A percentile compares a stretch with the other conserved stretches of the same genome.
These are phyloP conservation scores for Pulveroboletus sp. DNA, from an alignment of 768 basidiomycete species.

Conservation along the genomic window DNA sequence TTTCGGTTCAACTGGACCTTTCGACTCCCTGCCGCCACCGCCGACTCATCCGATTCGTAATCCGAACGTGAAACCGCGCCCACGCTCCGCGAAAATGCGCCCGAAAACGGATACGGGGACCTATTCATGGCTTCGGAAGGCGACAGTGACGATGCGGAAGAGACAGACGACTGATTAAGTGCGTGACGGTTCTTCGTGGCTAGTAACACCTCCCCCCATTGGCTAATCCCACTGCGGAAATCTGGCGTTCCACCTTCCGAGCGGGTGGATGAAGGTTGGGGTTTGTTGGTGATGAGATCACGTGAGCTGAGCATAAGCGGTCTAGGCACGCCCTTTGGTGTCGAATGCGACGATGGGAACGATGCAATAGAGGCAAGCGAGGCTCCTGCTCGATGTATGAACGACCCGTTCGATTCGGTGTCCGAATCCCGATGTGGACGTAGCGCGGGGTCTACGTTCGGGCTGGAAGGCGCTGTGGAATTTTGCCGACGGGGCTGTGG, in stretches of 20 bases:
- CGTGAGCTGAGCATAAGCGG: slow-evolving; percentile 65
- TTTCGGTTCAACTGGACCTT: slow-evolving; percentile 62
- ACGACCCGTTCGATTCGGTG: slow-evolving; percentile 14
- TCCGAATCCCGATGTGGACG: slow-evolving; percentile 21
- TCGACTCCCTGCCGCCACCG: slow-evolving; percentile 39
- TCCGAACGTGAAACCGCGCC: slow-evolving; percentile 40
- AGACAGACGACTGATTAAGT: slow-evolving; percentile 54
- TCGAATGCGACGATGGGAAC: slow-evolving; percentile 31
- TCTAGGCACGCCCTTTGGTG: slow-evolving; percentile 55
- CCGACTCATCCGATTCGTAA: slow-evolving; percentile 52
- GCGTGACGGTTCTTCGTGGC: slow-evolving; percentile 33
- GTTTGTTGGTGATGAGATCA: slow-evolving; percentile 36
- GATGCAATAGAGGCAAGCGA: slow-evolving; percentile 45
- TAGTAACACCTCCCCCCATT: slow-evolving; percentile 51
- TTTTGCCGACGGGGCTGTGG: slow-evolving; percentile 31
- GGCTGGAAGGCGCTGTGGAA: slow-evolving; percentile 32
- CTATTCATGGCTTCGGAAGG: slow-evolving; percentile 47
- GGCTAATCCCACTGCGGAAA: slow-evolving; percentile 22
- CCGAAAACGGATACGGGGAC: slow-evolving; percentile 23
- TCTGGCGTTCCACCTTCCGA: slow-evolving; percentile 38
- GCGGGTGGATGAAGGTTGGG: slow-evolving; percentile 17
- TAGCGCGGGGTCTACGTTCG: slow-evolving; percentile 12
- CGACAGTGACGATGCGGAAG: slow-evolving; percentile 63
- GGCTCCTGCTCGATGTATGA: slow-evolving; percentile 38
- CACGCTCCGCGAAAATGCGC: slow-evolving; percentile 9